A percentile compares a stretch with the other conserved stretches of the same genome.
These are phyloP conservation scores for Alternaria longipes DNA, from an alignment of 2,329 filamentous ascomycete species.

Conservation along the genomic window DNA sequence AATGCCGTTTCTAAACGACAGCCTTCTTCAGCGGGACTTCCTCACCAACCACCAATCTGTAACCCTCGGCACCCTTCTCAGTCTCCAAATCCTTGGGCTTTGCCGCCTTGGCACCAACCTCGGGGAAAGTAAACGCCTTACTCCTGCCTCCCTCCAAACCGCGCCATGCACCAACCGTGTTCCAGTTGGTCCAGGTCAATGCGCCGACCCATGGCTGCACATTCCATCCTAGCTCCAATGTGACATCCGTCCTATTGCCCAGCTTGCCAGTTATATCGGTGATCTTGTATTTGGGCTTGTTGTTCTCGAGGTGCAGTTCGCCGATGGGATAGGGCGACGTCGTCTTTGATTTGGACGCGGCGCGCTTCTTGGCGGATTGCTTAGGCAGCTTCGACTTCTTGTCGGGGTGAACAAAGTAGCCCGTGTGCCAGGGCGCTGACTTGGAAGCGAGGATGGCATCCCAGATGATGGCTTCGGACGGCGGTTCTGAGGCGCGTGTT, in stretches of 20 bases:
- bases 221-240: conserved; percentile 88
- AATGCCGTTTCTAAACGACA: neutral
- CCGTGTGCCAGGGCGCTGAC: conserved; percentile 64
- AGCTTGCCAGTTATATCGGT: conserved; percentile 86
- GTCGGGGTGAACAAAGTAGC: conserved; percentile 64
- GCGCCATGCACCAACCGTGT: conserved; percentile 69
- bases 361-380: conserved; percentile 49
- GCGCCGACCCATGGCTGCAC: conserved; percentile 96
- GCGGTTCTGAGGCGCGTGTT: conserved; percentile 52
- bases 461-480: conserved; percentile 85
- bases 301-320: conserved; percentile 78
- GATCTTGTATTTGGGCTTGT: conserved; percentile 96
- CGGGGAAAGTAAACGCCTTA: conserved; percentile 70
- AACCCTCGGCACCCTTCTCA: conserved; percentile 60
- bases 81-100: conserved; percentile 59
- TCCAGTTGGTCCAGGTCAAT: conserved; percentile 75
- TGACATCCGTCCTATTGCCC: conserved; percentile 76
- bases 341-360: conserved; percentile 18
- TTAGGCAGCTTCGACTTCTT: conserved; percentile 60
- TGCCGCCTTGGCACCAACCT: conserved; percentile 71
- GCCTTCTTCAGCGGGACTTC: conserved; percentile 39
- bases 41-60: conserved; percentile 53
- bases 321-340: conserved; percentile 63
- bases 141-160: conserved; percentile 71
- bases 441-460: conserved; percentile 88